Percentiles rank a stretch among this genome's conserved stretches.
phyloP scores from a whole-genome alignment of 1,139 yeast genomes.

The Kluyveromyces marxianus region DNA sequence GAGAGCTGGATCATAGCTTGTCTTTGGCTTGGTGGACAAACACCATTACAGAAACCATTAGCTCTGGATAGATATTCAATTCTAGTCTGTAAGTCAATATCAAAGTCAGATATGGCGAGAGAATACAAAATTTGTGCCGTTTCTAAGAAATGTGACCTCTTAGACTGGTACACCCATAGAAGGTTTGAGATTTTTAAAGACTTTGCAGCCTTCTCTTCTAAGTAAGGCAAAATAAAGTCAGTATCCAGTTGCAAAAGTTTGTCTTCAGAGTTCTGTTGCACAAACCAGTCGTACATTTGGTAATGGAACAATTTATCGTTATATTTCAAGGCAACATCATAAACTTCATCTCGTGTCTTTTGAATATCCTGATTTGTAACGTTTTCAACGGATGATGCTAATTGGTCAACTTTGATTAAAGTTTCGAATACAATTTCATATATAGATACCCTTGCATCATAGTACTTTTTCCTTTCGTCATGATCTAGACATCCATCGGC shows the following conservation, averaged over 20 bases:
- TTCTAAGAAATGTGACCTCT: constrained; percentile 65
- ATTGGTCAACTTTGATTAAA: constrained; percentile 62
- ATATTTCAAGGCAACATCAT: constrained; percentile 64
- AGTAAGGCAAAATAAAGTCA: constrained; percentile 68
- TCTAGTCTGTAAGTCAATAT: constrained; percentile 60
- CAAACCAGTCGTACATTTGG: constrained; percentile 89
- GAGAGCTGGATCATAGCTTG: constrained; percentile 70
- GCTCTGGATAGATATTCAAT: constrained; percentile 89
- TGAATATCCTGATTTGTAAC: constrained; percentile 44
- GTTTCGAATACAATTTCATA: constrained; percentile 71
- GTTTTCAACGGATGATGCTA: constrained; percentile 39
- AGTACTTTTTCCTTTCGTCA: constrained; percentile 41
- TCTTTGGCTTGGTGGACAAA: constrained; percentile 68
- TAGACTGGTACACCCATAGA: constrained; percentile 85
- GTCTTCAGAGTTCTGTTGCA: constrained; percentile 68
- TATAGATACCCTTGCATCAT: constrained; percentile 46
- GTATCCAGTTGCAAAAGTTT: constrained; percentile 74
- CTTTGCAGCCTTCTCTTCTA: constrained; percentile 62
- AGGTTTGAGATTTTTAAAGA: constrained; percentile 72
- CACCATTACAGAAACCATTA: constrained; percentile 84
- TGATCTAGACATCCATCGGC: constrained; percentile 41
- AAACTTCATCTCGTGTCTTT: constrained; percentile 62
- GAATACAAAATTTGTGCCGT: constrained; percentile 79
- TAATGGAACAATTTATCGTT: constrained; percentile 81
- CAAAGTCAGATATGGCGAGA: constrained; percentile 68